Base-by-base conservation (phyloP, 2,329 filamentous ascomycete genomes). In the Dactylellina drechsleri region DNA sequence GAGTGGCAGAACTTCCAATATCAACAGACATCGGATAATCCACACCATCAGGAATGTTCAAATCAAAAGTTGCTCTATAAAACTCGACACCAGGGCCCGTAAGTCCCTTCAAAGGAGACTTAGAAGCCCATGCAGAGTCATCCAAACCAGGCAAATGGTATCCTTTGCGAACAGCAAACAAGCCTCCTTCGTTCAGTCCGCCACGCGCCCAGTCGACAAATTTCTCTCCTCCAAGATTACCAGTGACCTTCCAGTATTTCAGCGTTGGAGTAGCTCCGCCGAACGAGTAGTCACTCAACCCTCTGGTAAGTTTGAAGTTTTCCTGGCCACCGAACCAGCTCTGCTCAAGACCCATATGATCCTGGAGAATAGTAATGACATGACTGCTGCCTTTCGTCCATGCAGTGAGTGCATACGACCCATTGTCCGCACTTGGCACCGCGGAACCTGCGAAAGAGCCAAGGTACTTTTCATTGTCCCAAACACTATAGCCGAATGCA, bases 291-390 rank as follows among this genome's bases (percentile, higher is more conserved):
- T 88, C 82, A 20, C 91, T 80, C 74, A 92, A 87, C 31, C 86
- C 89, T 47, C 86, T 87, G 0, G 85, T 87, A 15, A 64, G 71
- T 49, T 77, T 75, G 84, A 90, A 90, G 7, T 82, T 80, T 26
- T 90, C 88, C 1, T 80, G 78, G 0, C 88, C 89, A 0, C 89
- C 85, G 1, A 83, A 83, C 83, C 86, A 88, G 80, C 90, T 88
- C 77, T 90, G 87, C 72, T 92, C 86, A 0, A 92, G 83, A 0
- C 91, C 91, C 82, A 89, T 91, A 81, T 89, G 89, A 81, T 93
- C 91, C 13, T 93, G 83, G 0, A 92, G 81, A 0, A 93, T 83
- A 0, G 91, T 93, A 77, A 93, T 80, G 10, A 89, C 84, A 79
- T 91, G 88, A 0, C 81, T 78, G 23, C 84, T 83, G 2, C 86